Conservation (phyloP, 192 early-diverging fungal genomes). For the Rhizoclosmatium globosum region DNA sequence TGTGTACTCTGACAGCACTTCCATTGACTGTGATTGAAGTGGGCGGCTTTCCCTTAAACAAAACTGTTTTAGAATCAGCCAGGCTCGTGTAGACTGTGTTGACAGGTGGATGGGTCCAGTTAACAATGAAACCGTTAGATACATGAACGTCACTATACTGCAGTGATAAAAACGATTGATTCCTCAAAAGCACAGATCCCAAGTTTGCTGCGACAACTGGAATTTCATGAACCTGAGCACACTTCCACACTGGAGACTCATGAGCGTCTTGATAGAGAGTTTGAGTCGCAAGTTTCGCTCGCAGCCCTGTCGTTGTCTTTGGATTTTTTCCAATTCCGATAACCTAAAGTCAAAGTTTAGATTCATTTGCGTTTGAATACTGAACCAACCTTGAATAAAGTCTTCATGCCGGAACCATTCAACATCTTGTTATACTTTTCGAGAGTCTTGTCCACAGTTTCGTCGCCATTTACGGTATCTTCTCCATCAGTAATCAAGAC, state of each 20-base stretch:
- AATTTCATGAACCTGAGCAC: constrained; percentile 8
- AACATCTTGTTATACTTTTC: constrained; percentile 3
- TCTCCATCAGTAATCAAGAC: constrained; percentile 14
- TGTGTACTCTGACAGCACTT: neutral
- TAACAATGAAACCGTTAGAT: neutral
- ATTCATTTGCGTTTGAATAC: neutral
- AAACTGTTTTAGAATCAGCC: neutral
- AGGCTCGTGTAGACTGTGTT: neutral
- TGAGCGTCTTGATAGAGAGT: constrained; percentile 5
- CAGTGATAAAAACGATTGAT: neutral
- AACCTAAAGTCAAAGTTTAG: neutral
- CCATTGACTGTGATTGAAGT: neutral
- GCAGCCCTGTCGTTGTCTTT: neutral
- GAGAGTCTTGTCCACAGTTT: neutral
- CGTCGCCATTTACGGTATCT: neutral
- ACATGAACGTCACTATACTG: neutral
- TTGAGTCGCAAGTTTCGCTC: neutral
- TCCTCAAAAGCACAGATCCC: neutral
- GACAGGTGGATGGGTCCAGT: neutral
- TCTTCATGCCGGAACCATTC: neutral
- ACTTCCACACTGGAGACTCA: neutral
- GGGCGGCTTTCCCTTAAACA: neutral
- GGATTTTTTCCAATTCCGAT: constrained; percentile 15
- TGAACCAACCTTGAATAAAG: neutral
- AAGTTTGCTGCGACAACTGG: constrained; percentile 15